Conservation (phyloP, 495 filamentous ascomycete genomes). For the Aspergillus hancockii region DNA sequence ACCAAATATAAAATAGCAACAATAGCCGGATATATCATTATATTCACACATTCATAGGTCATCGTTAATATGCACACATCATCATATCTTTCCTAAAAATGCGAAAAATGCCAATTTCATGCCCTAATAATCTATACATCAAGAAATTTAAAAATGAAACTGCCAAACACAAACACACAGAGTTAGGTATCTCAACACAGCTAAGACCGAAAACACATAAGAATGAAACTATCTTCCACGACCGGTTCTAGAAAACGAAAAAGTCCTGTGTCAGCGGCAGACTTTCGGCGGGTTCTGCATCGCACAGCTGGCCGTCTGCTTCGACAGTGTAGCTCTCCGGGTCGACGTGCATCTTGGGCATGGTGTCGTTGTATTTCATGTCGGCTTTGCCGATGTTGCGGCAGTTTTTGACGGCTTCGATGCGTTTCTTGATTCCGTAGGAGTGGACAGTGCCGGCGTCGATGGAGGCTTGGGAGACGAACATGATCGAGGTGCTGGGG, state of each 20-base stretch:
- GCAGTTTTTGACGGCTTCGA: constrained; percentile 81
- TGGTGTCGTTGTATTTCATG: constrained; percentile 90
- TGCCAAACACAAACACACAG: not conserved
- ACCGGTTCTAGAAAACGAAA: constrained; percentile 20
- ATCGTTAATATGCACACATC: not conserved
- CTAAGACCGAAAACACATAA: not conserved
- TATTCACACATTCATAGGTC: not conserved
- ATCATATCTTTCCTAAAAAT: not conserved
- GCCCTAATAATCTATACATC: not conserved
- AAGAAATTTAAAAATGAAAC: not conserved
- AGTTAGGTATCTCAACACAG: not conserved
- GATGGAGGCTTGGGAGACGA: constrained; percentile 76
- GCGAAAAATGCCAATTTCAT: not conserved
- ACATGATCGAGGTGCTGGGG: constrained; percentile 73
- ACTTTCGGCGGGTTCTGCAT: constrained; percentile 68
- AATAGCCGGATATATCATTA: not conserved
- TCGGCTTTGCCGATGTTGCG: constrained; percentile 81
- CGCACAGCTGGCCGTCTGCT: constrained; percentile 78
- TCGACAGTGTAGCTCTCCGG: constrained; percentile 89
- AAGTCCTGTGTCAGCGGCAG: constrained; percentile 77
- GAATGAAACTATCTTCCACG: not conserved
- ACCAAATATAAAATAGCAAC: too few species aligned
- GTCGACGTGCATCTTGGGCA: constrained; percentile 92
- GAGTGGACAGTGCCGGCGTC: constrained; percentile 59
- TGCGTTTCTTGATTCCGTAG: constrained; percentile 77